Conservation (phyloP, 2,329 filamentous ascomycete species). For the Fusarium sp. region DNA sequence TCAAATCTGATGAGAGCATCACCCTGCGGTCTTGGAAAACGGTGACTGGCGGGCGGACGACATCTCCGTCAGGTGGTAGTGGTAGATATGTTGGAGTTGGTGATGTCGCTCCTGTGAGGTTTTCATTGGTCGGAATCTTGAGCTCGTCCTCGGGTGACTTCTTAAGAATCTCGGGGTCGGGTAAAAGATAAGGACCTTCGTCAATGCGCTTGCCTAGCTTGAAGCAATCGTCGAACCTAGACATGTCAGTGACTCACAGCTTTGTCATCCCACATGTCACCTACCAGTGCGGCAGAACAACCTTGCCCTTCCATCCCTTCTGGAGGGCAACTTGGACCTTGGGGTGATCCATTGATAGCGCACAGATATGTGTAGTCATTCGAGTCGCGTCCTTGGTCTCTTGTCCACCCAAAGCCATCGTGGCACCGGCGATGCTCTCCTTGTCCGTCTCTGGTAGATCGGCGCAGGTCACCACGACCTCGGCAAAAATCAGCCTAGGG, state of each 20-base stretch:
- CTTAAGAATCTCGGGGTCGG: conserved; percentile 85
- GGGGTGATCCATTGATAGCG: conserved; percentile 78
- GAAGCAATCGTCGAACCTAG: conserved; percentile 95
- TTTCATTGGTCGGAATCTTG: conserved; percentile 66
- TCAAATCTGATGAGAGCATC: conserved; percentile 80
- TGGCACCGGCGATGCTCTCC: conserved; percentile 91
- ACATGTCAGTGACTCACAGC: not conserved
- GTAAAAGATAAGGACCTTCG: conserved; percentile 86
- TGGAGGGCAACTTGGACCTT: conserved; percentile 73
- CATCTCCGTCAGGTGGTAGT: conserved; percentile 55
- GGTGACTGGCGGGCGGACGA: conserved; percentile 66
- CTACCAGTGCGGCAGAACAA: conserved; percentile 94
- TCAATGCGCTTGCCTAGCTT: conserved; percentile 92
- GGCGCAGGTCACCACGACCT: conserved; percentile 84
- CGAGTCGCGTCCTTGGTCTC: conserved; percentile 79
- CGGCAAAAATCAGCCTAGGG: conserved; percentile 88
- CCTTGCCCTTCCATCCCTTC: conserved; percentile 78
- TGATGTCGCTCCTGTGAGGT: conserved; percentile 76
- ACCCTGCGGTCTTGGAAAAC: conserved; percentile 85
- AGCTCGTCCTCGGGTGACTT: conserved; percentile 67
- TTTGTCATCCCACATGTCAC: conserved; percentile 31
- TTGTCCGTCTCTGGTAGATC: conserved; percentile 88
- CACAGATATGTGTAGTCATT: conserved; percentile 88
- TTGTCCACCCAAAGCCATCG: conserved; percentile 88
- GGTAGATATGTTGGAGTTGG: conserved; percentile 58